phyloP scores from a whole-genome alignment of 2,329 filamentous ascomycete species.

The Colletotrichum destructivum region DNA sequence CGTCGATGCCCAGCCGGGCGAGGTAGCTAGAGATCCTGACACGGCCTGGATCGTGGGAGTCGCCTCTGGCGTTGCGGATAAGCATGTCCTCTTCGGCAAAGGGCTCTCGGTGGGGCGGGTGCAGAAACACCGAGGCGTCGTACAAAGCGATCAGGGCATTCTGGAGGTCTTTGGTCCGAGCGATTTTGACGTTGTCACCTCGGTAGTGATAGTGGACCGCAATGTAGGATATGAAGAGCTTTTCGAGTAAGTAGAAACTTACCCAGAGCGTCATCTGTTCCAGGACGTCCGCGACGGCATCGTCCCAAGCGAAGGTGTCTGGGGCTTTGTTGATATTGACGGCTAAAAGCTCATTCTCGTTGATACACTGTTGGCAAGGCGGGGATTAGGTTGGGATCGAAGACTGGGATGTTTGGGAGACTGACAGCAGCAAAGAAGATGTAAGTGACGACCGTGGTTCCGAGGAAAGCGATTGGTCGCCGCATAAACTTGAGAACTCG shows the following conservation, averaged over 20 bases:
- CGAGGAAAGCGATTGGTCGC: conserved; percentile 45
- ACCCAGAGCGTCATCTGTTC: conserved; percentile 45
- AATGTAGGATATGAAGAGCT: conserved; percentile 49
- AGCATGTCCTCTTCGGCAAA: conserved; percentile 47
- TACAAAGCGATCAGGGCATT: conserved; percentile 49
- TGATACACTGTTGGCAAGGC: conserved; percentile 38
- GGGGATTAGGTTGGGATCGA: not conserved
- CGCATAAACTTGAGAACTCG: conserved; percentile 46
- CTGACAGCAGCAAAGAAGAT: conserved; percentile 43
- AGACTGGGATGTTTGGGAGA: not conserved
- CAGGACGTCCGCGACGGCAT: conserved; percentile 25
- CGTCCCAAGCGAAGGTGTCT: conserved; percentile 29
- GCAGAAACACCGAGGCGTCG: conserved; percentile 47
- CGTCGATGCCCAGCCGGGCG: conserved; percentile 46
- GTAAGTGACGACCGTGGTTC: conserved; percentile 38
- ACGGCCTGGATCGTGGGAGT: conserved; percentile 45
- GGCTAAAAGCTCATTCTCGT: conserved; percentile 38
- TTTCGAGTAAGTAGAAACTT: conserved; percentile 48
- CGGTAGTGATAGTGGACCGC: conserved; percentile 50
- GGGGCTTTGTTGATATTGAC: conserved; percentile 40
- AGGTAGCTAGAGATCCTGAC: conserved; percentile 47
- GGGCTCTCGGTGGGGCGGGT: conserved; percentile 43
- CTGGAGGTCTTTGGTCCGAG: conserved; percentile 45
- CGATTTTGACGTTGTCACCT: conserved; percentile 42
- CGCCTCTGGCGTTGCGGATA: conserved; percentile 48